These are phyloP conservation scores for Annona cherimola DNA, from an alignment of 164 flowering plant species.

Conservation along the genomic window DNA sequence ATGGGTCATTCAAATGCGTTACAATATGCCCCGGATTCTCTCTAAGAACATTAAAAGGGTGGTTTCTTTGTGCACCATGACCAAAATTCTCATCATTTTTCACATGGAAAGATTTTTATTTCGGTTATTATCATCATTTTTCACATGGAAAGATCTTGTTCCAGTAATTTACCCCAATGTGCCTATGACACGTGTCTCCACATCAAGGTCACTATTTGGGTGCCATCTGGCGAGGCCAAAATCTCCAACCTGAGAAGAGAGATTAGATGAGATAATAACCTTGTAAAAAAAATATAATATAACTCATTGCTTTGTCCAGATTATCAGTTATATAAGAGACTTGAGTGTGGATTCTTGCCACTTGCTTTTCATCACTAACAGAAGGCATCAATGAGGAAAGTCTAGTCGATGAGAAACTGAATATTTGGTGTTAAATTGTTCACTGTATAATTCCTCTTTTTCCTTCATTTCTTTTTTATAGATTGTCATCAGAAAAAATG, in stretches of 20 bases:
- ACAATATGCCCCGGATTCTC: not conserved
- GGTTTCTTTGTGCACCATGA: not conserved
- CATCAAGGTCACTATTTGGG: slow-evolving; percentile 37
- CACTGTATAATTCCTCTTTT: not conserved
- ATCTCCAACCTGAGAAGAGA: slow-evolving; percentile 61
- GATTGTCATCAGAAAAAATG: too few relatives aligned
- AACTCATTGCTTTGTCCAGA: not conserved
- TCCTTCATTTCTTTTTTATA: too few relatives aligned
- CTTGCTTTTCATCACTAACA: not conserved
- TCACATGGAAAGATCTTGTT: not conserved
- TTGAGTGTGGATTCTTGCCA: not conserved
- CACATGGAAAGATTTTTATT: not conserved
- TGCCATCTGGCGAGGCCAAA: slow-evolving; percentile 79
- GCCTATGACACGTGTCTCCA: slow-evolving; percentile 42
- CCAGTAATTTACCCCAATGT: slow-evolving; percentile 52
- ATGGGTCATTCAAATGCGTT: not conserved
- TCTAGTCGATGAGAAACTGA: not conserved
- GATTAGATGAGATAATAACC: not conserved
- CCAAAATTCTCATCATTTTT: not conserved
- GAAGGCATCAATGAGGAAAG: not conserved
- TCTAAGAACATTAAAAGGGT: too few relatives aligned
- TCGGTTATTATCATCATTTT: not conserved
- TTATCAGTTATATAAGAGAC: too few relatives aligned
- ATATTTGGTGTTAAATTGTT: not conserved
- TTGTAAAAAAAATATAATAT: not conserved